phyloP scores from a whole-genome alignment of 371 early-diverging fungal genomes.

The Nematocida sp. region DNA sequence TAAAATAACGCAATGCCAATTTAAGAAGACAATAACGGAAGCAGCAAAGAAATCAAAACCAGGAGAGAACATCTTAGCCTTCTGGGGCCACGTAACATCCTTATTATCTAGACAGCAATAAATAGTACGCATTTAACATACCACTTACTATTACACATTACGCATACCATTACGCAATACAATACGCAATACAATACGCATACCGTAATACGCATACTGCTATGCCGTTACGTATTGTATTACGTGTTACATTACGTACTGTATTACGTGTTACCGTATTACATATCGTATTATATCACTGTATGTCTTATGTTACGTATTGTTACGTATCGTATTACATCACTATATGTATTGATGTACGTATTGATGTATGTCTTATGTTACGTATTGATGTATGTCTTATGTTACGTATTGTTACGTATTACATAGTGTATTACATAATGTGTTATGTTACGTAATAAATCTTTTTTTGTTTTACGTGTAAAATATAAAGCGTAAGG shows the following conservation, averaged over 20 bases:
- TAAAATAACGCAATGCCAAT: conserved; percentile 13
- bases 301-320: too few species aligned
- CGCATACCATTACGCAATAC: background rate
- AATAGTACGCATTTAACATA: background rate
- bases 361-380: too few species aligned
- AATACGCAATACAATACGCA: background rate
- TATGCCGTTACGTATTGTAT: background rate
- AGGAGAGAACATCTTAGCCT: conserved; percentile 47
- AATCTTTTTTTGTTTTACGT: too few species aligned
- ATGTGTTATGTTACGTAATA: too few species aligned
- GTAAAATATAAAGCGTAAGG: too few species aligned
- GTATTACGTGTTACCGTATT: background rate
- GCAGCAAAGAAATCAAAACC: conserved; percentile 19
- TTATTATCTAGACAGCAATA: background rate
- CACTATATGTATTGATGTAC: too few species aligned
- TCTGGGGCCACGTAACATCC: conserved; percentile 54
- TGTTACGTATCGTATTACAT: too few species aligned
- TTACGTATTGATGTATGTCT: too few species aligned
- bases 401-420: too few species aligned
- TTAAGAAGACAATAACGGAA: conserved; percentile 10
- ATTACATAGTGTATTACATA: too few species aligned
- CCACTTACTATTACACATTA: background rate
- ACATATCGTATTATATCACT: too few species aligned
- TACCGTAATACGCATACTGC: too few species aligned
- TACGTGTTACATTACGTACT: background rate